Conservation (phyloP, 108 stramenopile species). For the Nitzschia sp. region DNA sequence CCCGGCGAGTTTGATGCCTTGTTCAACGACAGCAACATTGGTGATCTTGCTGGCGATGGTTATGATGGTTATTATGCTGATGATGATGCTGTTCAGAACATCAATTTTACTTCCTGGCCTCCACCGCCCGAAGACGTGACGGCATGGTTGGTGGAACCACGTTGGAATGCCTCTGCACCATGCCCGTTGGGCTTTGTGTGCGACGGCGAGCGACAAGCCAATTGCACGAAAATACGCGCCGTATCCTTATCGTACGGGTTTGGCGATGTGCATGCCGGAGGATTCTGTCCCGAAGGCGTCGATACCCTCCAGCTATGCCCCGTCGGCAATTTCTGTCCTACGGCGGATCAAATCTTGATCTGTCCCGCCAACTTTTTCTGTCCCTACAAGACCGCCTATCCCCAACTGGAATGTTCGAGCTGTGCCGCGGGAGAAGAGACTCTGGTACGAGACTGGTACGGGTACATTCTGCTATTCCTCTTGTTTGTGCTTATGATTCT, state of each 20-base stretch:
- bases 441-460: conserved; percentile 23
- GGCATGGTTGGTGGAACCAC: background rate
- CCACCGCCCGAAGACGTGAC: background rate
- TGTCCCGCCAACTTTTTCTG: conserved; percentile 32
- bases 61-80: too few species aligned
- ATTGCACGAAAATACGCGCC: conserved; percentile 5
- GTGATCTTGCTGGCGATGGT: too few species aligned
- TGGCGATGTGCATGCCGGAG: conserved; percentile 14
- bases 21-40: too few species aligned
- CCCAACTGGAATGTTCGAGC: conserved; percentile 5
- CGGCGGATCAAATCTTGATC: conserved; percentile 17
- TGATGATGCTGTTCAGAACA: too few species aligned
- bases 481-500: background rate
- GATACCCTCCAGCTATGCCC: conserved; percentile 35
- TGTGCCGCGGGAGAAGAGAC: conserved; percentile 22
- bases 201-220: background rate
- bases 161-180: background rate
- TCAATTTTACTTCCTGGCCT: too few species aligned
- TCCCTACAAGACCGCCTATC: conserved; percentile 27
- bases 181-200: conserved; percentile 15
- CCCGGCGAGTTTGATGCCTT: too few species aligned
- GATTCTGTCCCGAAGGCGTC: conserved; percentile 6
- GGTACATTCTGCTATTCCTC: conserved; percentile 17
- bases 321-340: conserved; percentile 41
- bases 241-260: background rate